phyloP scores from a whole-genome alignment of 768 basidiomycete genomes.

The Lepiota brunneoincarnata region DNA sequence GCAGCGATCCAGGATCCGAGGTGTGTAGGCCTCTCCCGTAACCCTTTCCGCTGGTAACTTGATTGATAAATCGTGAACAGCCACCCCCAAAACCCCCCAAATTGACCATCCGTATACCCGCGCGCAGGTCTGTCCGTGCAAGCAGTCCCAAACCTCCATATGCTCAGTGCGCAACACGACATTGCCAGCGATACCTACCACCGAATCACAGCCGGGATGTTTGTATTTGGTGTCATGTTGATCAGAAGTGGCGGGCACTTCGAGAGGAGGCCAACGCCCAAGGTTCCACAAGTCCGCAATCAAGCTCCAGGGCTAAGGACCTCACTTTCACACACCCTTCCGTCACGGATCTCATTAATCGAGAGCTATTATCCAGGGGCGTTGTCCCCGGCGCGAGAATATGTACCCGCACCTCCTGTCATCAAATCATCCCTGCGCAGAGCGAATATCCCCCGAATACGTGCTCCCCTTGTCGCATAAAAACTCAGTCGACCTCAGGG shows the following conservation, averaged over 20 bases:
- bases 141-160: not conserved
- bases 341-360: slow-evolving; percentile 1
- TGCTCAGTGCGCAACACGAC: not conserved
- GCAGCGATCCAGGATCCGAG: not conserved
- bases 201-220: not conserved
- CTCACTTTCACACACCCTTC: not conserved
- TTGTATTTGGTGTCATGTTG: slow-evolving; percentile 1
- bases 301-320: not conserved
- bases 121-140: not conserved
- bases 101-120: not conserved
- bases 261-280: not conserved
- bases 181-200: not conserved
- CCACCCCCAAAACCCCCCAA: not conserved
- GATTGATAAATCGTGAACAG: not conserved
- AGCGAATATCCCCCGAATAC: not conserved
- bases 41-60: not conserved
- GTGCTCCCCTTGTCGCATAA: not conserved
- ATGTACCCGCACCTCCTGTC: not conserved
- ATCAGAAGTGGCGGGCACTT: not conserved
- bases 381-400: slow-evolving; percentile 1
- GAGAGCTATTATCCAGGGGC: not conserved
- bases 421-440: slow-evolving; percentile 1
- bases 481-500: not conserved
- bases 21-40: slow-evolving; percentile 5
- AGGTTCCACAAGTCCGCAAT: not conserved